A percentile compares a stretch with the other conserved stretches of the same genome.
Conservation (phyloP, 1,139 yeast genomes). For the Citeromyces hawaiiensis region DNA sequence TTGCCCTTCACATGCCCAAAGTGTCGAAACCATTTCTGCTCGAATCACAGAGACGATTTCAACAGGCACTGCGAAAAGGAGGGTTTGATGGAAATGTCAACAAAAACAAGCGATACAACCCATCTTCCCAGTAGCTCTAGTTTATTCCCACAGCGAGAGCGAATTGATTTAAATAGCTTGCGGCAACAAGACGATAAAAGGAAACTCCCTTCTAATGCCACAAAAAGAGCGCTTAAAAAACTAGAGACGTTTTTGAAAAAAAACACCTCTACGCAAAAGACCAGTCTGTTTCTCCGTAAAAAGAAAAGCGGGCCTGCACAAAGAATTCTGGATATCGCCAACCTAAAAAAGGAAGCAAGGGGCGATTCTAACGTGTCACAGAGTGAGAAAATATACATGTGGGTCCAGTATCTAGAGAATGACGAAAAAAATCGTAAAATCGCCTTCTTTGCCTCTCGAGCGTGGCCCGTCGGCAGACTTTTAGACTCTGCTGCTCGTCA, state of each 20-base stretch:
- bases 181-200: background rate
- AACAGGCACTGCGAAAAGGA: conserved; percentile 10
- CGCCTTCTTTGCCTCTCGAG: conserved; percentile 40
- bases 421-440: conserved; percentile 15
- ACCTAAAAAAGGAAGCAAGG: conserved; percentile 38
- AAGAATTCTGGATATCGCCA: conserved; percentile 23
- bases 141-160: conserved; percentile 45
- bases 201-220: conserved; percentile 6
- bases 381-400: conserved; percentile 48
- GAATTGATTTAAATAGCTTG: conserved; percentile 23
- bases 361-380: conserved; percentile 53
- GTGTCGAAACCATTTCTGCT: conserved; percentile 45
- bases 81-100: conserved; percentile 7
- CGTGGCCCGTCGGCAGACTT: conserved; percentile 70
- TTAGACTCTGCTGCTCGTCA: conserved; percentile 53
- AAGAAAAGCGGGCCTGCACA: conserved; percentile 5
- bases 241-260: conserved; percentile 8
- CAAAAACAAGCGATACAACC: conserved; percentile 3
- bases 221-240: conserved; percentile 9
- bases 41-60: conserved; percentile 30
- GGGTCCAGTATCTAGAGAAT: conserved; percentile 31
- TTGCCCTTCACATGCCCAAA: conserved; percentile 52
- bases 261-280: conserved; percentile 7
- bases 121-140: conserved; percentile 21
- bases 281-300: conserved; percentile 7